Percentiles rank a stretch among this genome's conserved stretches.
Evolutionary conservation across 805 yeast genomes (phyloP).

Genomic region (Candida maltosa): DNA sequence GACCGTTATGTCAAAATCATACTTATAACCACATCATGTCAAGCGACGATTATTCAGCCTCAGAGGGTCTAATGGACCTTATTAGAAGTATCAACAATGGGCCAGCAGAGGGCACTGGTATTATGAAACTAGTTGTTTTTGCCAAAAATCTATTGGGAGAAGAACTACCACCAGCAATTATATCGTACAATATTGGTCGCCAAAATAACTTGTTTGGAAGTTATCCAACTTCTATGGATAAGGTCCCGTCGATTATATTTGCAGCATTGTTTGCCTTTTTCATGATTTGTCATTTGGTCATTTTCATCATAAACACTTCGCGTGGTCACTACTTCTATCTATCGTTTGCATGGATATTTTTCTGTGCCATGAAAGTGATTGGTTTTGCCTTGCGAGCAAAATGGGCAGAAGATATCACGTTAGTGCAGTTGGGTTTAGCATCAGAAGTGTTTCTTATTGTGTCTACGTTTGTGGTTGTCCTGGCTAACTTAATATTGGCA

Average conservation of each 20-base stretch:
- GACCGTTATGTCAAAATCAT: neutral
- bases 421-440: slow-evolving; percentile 50
- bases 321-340: slow-evolving; percentile 62
- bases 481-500: slow-evolving; percentile 60
- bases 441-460: slow-evolving; percentile 53
- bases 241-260: slow-evolving; percentile 58
- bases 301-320: slow-evolving; percentile 47
- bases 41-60: slow-evolving; percentile 3
- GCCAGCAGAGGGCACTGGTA: slow-evolving; percentile 23
- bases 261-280: slow-evolving; percentile 49
- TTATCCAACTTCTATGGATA: slow-evolving; percentile 51
- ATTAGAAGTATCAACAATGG: slow-evolving; percentile 2
- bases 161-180: slow-evolving; percentile 36
- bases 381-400: slow-evolving; percentile 57
- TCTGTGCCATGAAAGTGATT: slow-evolving; percentile 47
- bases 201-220: slow-evolving; percentile 61
- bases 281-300: slow-evolving; percentile 39
- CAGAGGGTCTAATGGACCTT: slow-evolving; percentile 4
- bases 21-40: neutral
- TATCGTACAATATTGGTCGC: slow-evolving; percentile 29
- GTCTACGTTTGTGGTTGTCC: slow-evolving; percentile 53
- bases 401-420: slow-evolving; percentile 53
- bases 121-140: slow-evolving; percentile 19
- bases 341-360: slow-evolving; percentile 49
- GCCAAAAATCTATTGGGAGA: slow-evolving; percentile 24